phyloP scores from a whole-genome alignment of 306 rosid genomes.

The Vigna reflexopilosa region DNA sequence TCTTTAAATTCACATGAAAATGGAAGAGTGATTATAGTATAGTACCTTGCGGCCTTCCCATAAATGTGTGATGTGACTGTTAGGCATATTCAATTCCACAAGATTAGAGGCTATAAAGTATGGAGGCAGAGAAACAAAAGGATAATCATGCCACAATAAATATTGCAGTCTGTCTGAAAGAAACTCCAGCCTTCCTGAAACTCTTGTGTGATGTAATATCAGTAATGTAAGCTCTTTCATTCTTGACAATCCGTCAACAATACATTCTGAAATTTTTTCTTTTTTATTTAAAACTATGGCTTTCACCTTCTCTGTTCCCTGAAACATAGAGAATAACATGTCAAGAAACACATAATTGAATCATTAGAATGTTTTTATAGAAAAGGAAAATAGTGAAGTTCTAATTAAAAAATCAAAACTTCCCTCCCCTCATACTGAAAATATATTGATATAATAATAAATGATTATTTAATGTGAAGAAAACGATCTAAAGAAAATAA shows the following conservation, averaged over 20 bases:
- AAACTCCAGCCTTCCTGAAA: not conserved
- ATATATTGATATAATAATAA: too few relatives aligned
- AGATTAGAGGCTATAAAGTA: not conserved
- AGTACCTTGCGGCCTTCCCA: slow-evolving; percentile 44
- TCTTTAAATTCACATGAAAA: too few relatives aligned
- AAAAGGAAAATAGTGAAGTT: too few relatives aligned
- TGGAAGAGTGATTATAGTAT: too few relatives aligned
- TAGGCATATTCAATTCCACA: slow-evolving; percentile 34
- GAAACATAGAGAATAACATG: not conserved
- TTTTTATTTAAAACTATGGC: slow-evolving; percentile 32
- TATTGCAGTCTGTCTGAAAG: slow-evolving; percentile 30
- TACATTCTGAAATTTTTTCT: not conserved
- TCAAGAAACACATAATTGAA: too few relatives aligned
- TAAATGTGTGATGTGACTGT: slow-evolving; percentile 1
- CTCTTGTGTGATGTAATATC: not conserved
- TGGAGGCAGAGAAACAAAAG: slow-evolving; percentile 41
- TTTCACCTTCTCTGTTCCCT: slow-evolving; percentile 35
- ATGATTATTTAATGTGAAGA: too few relatives aligned
- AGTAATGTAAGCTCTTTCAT: not conserved
- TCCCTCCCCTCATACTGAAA: too few relatives aligned
- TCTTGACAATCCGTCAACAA: slow-evolving; percentile 13
- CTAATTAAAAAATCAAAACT: too few relatives aligned
- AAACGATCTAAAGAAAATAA: too few relatives aligned
- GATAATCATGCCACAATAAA: slow-evolving; percentile 37
- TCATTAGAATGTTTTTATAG: too few relatives aligned